These are phyloP conservation scores for Diutina mesorugosa DNA, from an alignment of 1,139 yeast species.

Conservation along the genomic window DNA sequence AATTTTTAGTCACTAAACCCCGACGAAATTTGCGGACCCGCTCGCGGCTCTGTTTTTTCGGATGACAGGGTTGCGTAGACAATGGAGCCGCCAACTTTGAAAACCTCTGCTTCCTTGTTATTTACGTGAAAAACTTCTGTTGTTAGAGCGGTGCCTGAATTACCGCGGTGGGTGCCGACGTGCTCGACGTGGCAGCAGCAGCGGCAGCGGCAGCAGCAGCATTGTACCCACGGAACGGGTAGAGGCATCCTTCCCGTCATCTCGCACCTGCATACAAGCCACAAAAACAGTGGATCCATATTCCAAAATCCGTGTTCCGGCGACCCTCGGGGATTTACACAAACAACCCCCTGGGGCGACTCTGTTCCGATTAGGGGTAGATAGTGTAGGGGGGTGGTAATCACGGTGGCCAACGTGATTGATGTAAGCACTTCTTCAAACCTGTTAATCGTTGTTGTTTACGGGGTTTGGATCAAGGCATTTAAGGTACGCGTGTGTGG, in stretches of 20 bases:
- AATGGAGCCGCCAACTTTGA: no score
- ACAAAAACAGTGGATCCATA: not conserved
- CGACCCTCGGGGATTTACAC: not conserved
- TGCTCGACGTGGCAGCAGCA: not conserved
- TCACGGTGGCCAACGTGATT: not conserved
- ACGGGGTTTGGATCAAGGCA: not conserved
- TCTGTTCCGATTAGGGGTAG: not conserved
- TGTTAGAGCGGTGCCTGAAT: not conserved
- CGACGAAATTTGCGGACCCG: not conserved
- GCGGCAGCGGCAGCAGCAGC: not conserved
- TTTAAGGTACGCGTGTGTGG: not conserved
- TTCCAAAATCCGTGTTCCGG: not conserved
- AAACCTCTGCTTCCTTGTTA: no score
- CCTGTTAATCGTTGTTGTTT: not conserved
- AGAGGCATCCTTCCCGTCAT: not conserved
- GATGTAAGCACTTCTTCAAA: not conserved
- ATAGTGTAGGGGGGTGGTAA: not conserved
- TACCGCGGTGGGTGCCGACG: not conserved
- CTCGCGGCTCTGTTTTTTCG: no score
- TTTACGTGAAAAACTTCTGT: no score
- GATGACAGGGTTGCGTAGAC: no score
- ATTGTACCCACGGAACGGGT: not conserved
- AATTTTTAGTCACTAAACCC: not conserved
- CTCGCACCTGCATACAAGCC: not conserved
- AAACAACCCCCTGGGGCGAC: not conserved